A percentile compares a stretch with the other conserved stretches of the same genome.
Evolutionary conservation across 2,329 filamentous ascomycete species (phyloP).

Genomic region (Colletotrichum australisinense): DNA sequence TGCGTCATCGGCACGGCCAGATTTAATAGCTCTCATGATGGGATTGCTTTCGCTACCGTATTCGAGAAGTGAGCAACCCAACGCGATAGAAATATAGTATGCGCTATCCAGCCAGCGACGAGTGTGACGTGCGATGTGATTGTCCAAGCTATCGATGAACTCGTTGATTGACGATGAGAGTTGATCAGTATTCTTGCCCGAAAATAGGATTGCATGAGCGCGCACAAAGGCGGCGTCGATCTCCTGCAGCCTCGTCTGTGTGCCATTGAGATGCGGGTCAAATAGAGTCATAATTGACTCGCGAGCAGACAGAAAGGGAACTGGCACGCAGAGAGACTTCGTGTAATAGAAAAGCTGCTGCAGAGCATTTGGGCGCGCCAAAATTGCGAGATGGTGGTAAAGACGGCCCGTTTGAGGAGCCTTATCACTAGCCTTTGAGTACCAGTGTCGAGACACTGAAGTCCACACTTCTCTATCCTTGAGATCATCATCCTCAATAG

Average conservation of each 20-base stretch:
- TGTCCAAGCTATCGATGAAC: constrained; percentile 66
- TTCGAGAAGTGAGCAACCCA: constrained; percentile 62
- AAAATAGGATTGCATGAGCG: not conserved
- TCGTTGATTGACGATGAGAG: not conserved
- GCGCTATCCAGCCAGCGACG: constrained; percentile 65
- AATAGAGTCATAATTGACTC: constrained; percentile 80
- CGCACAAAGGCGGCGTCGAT: not conserved
- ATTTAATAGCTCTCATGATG: constrained; percentile 3
- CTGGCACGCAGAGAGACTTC: constrained; percentile 75
- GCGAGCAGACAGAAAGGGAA: constrained; percentile 75
- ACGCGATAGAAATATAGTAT: constrained; percentile 68
- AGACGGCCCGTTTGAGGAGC: constrained; percentile 81
- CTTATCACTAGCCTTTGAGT: constrained; percentile 82
- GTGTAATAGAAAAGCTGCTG: constrained; percentile 80
- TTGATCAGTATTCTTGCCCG: not conserved
- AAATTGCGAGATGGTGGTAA: constrained; percentile 89
- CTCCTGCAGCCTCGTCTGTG: not conserved
- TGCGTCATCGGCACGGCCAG: not conserved
- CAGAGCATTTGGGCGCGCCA: constrained; percentile 76
- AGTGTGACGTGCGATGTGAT: constrained; percentile 63
- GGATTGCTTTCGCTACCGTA: constrained; percentile 53
- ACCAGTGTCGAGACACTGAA: constrained; percentile 84
- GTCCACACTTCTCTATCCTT: constrained; percentile 85
- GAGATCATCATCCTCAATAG: constrained; percentile 86
- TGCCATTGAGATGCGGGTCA: constrained; percentile 61